These are phyloP conservation scores for Ophiocordyceps camponoti-floridani DNA, from an alignment of 2,329 filamentous ascomycete species.

Conservation along the genomic window DNA sequence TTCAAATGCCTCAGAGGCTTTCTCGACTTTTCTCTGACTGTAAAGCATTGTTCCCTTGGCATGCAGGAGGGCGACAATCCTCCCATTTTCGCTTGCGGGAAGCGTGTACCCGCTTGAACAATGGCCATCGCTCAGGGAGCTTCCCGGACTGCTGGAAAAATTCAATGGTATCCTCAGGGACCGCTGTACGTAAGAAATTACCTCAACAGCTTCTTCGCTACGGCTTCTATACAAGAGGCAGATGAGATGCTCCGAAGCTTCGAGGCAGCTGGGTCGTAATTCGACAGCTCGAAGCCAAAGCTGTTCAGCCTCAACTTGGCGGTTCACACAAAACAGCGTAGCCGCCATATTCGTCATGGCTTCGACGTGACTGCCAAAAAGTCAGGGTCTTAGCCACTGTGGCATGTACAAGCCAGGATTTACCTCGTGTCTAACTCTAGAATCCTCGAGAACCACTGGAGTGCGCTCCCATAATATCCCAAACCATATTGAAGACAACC, in stretches of 20 bases:
- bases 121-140: conserved; percentile 7
- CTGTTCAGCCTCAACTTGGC: conserved; percentile 66
- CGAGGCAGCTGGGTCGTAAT: conserved; percentile 72
- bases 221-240: conserved; percentile 73
- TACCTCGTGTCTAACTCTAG: conserved; percentile 36
- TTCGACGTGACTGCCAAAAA: conserved; percentile 56
- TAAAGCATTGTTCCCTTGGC: conserved; percentile 99
- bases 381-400: conserved; percentile 6
- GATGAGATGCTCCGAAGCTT: conserved; percentile 88
- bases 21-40: conserved; percentile 61
- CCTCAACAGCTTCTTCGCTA: conserved; percentile 65
- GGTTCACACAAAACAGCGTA: conserved; percentile 67
- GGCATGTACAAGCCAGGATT: conserved; percentile 10
- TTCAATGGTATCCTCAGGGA: conserved; percentile 24
- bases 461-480: conserved; percentile 62
- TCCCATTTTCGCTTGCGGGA: conserved; percentile 72
- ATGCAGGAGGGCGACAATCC: conserved; percentile 84
- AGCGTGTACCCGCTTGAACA: conserved; percentile 54
- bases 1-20: conserved; percentile 79
- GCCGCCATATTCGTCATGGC: conserved; percentile 87
- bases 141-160: not conserved
- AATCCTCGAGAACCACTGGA: conserved; percentile 56
- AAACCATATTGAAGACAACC: conserved; percentile 86
- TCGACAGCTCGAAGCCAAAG: conserved; percentile 77
- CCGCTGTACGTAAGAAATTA: conserved; percentile 72